Base-by-base conservation (phyloP, 2,329 filamentous ascomycete species). In the Alternaria sp. region DNA sequence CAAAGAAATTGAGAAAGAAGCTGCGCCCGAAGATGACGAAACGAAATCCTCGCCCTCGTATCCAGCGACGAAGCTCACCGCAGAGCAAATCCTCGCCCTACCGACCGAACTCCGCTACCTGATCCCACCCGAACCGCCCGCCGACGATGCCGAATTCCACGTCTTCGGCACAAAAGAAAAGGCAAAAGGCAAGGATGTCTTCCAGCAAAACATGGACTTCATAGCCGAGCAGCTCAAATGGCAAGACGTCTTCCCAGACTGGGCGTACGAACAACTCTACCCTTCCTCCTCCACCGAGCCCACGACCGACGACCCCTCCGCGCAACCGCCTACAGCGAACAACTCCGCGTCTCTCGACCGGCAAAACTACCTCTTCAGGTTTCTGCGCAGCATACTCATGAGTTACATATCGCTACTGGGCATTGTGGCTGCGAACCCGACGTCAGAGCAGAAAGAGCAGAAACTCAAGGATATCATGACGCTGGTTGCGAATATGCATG, bases 401-500 rank as follows among this genome's bases (percentile, higher is more conserved):
- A 96, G 95, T 77, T 98, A 96, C 75, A 85, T 98, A 47, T 93
- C 97, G 75, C 87, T 98, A 6, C 83, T 91, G 0, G 93, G 93
- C 23, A 83, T 91, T 13, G 83, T 96, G 61, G 86, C 87, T 10
- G 81, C 87, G n/a, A 86, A 90, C 49, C 91, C 93, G 1, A 67
- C 66, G 4, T 72, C 90, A 77, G 91, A 89, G 55, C 84, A 87
- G 25, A 91, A 89, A 55, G 84, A 87, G 36, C 85, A 88, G 45
- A 97, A 97, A 77, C 85, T 95, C 49, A 84, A 88, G 47, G 91
- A 98, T 78, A 81, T 99, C 30, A 87, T 91, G 72, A 93, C 90
- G 15, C 83, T 98, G 26, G 90, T 97, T 67, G 90, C 95, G 79
- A 98, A 98, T 79, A 91, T 96, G 74, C 93, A 97, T 80, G 93